Percentiles rank a stretch among this genome's conserved stretches.
Conservation (phyloP, 1,139 yeast genomes). For the Taphrina populina region DNA sequence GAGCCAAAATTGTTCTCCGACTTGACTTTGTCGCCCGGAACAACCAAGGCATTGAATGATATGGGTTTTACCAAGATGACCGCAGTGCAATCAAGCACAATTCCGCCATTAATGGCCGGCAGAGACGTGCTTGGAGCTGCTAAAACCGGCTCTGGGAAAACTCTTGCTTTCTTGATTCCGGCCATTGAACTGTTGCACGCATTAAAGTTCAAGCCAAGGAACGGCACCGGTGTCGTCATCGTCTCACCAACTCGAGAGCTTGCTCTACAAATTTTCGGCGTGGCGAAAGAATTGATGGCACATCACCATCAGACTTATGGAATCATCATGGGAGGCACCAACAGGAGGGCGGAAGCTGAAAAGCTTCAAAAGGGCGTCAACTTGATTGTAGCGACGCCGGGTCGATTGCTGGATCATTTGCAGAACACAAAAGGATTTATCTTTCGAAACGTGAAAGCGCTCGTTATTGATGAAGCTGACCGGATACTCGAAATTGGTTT, state of each 20-base stretch:
- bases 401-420: constrained; percentile 90
- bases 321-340: constrained; percentile 97
- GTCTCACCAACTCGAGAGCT: constrained; percentile 88
- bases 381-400: constrained; percentile 93
- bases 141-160: constrained; percentile 97
- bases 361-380: constrained; percentile 92
- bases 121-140: constrained; percentile 97
- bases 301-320: constrained; percentile 93
- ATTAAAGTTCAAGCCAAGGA: constrained; percentile 84
- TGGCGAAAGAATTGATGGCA: constrained; percentile 88
- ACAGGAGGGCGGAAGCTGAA: constrained; percentile 95
- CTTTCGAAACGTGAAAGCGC: constrained; percentile 88
- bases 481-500: constrained; percentile 95
- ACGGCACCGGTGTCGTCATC: constrained; percentile 85
- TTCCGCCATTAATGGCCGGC: constrained; percentile 92
- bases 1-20: constrained; percentile 49
- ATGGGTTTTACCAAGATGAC: constrained; percentile 94
- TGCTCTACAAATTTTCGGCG: constrained; percentile 95
- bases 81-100: constrained; percentile 86
- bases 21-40: constrained; percentile 74
- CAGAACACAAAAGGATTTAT: constrained; percentile 94
- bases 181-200: constrained; percentile 90
- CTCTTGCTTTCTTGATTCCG: constrained; percentile 90
- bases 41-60: constrained; percentile 67
- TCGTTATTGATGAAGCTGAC: constrained; percentile 87